Base-by-base conservation (phyloP, 768 basidiomycete genomes). In the Scleroderma citrinum region DNA sequence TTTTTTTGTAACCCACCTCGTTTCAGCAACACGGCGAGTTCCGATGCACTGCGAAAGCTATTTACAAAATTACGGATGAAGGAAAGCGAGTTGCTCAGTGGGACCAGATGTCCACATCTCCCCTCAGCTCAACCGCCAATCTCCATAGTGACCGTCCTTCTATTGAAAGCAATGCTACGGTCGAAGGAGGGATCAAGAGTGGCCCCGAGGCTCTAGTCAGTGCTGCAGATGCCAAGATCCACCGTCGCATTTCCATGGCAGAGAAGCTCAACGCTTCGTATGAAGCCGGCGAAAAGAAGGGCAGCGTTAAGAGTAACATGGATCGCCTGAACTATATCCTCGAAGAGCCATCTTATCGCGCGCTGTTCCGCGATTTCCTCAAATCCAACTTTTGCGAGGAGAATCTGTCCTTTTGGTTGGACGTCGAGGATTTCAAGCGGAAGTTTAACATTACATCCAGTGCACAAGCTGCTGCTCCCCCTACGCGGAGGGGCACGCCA, bases 321-420 rank as follows among this genome's bases (percentile, higher is more conserved):
- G 91, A 93, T 49, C 87, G 92, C 46, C 74, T 98, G 39, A 81
- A 83, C 54, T 89, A 88, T 66, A 94, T 99, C 54, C 78, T 99
- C 20, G 94, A 95, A 54, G 92, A 98, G 54, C 89, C 94, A 0
- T 84, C 85, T 26, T 72, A 94, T 32, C 82, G 96, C 13, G 79
- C 82, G 3, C 72, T 97, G 44, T 99, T 99, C 78, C 84, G 96
- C 51, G 96, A 98, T 55, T 95, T 93, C 73, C 69, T 99, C 47
- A 81, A 91, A 29, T 77, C 82, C 48, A 98, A 97, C 67, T 98
- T 96, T 65, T 98, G 92, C 70, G 96, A 99, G 63, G 96, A 99
- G 74, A 99, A 99, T 65, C 71, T 99, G 56, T 85, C 87, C 41
- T 99, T 97, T 71, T 99, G 92, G 89, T 66, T 98, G 48, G 96